Base-by-base conservation (phyloP, 345 rosid genomes). In the Populus tremula region DNA sequence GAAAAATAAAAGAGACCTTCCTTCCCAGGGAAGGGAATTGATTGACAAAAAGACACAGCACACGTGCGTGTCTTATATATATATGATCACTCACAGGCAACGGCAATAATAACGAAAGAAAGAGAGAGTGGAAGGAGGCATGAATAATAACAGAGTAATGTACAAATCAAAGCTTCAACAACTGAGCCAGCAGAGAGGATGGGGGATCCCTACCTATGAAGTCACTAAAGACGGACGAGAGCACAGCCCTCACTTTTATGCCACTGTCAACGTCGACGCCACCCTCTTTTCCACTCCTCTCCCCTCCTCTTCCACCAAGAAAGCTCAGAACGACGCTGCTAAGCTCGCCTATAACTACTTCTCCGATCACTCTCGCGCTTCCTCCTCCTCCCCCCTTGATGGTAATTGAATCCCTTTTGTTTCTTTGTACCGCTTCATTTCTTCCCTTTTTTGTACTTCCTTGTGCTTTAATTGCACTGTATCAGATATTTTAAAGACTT, bases 281-380 rank as follows among this genome's bases (percentile, higher is more conserved):
- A 13, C 10, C 31, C 21, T 76, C 3, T 89, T 87, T 74, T 68
- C 43, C 35, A 39, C 87, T 2, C 36, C 8, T 2, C 68, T 54
- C 7, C 74, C 41, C 29, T 21, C 74, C 10, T 75, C 10, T 6
- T 74, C 89, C 38, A 56, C 87, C 54, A 89, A 86, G 67, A 73
- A 80, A 6, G 88, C 89, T 5, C 90, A 89, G 29, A 87, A 86
- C 47, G 79, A 84, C 5, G 89, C 87, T 16, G 92, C 90, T 10
- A 63, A 59, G 9, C 45, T 80, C 72, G 92, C 92, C 31, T 36
- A 78, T 33, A 64, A 41, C 13, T 77, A 82, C 50, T 74, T 86
- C 81, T 63, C 81, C 81, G 10, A 33, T 70, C 13, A 0, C 20
- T 66, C 54, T 41, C 3, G 72, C 71, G 5, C 8, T 35, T 50